Conservation (phyloP, 352 stramenopile species). For the Phytophthora sp. region DNA sequence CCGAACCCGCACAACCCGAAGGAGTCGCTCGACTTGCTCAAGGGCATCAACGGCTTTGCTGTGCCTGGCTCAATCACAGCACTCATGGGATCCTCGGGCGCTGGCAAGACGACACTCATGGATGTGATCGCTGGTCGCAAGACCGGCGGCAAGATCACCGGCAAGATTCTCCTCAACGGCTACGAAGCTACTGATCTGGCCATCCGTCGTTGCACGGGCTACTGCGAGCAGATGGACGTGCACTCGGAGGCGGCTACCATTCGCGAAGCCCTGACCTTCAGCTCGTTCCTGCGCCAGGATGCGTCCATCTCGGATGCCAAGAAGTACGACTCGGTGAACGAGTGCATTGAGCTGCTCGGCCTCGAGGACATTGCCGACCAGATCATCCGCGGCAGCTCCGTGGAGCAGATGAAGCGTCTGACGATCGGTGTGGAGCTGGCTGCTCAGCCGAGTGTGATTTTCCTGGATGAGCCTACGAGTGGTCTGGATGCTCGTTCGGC, state of each 20-base stretch:
- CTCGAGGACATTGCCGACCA: conserved; percentile 38
- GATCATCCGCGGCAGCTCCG: conserved; percentile 32
- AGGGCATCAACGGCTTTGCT: conserved; percentile 39
- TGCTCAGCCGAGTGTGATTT: conserved; percentile 26
- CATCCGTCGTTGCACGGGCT: conserved; percentile 54
- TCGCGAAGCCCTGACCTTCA: conserved; percentile 85
- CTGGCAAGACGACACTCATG: conserved; percentile 52
- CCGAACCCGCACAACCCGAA: conserved; percentile 27
- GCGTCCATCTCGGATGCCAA: conserved; percentile 21
- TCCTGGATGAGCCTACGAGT: conserved; percentile 19
- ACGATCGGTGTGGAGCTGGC: conserved; percentile 82
- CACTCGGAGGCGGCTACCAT: conserved; percentile 66
- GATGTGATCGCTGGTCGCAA: conserved; percentile 90
- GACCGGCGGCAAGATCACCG: conserved; percentile 47
- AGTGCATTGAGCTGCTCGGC: conserved; percentile 29
- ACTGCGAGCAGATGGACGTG: conserved; percentile 88
- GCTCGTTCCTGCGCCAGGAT: conserved; percentile 65
- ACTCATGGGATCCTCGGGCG: conserved; percentile 58
- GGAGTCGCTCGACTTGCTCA: conserved; percentile 41
- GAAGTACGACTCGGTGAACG: conserved; percentile 29
- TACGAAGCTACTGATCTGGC: too few relatives aligned
- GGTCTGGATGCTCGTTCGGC: conserved; percentile 8
- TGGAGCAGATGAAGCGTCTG: conserved; percentile 27
- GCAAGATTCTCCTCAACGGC: too few relatives aligned
- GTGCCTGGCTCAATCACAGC: conserved; percentile 51